Conservation (phyloP, 306 rosid species). For the Mimosa bimucronata region DNA sequence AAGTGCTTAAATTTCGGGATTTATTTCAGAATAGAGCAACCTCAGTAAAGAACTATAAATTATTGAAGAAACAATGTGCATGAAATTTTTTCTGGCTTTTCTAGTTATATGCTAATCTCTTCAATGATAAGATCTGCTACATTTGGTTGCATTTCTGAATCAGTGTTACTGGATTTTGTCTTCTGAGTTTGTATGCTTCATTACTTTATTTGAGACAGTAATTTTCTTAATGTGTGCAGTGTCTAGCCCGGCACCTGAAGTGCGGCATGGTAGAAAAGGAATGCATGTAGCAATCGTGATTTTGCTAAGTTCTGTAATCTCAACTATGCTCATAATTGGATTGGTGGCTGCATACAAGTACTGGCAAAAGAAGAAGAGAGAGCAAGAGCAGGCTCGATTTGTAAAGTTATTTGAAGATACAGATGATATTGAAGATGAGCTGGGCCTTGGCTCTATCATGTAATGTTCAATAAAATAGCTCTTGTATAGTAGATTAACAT, state of each 20-base stretch:
- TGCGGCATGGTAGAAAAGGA: constrained; percentile 42
- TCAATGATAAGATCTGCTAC: constrained; percentile 20
- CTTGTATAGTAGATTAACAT: constrained; percentile 45
- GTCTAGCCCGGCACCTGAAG: constrained; percentile 40
- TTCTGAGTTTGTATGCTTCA: not conserved
- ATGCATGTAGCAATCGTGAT: constrained; percentile 51
- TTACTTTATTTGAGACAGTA: not conserved
- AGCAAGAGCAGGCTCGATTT: constrained; percentile 78
- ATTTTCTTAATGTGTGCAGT: constrained; percentile 48
- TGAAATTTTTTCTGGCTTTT: constrained; percentile 17
- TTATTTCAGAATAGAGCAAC: not conserved
- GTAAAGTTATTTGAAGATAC: constrained; percentile 75
- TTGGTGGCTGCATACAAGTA: constrained; percentile 56
- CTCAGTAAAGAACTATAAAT: not conserved
- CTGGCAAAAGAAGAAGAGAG: constrained; percentile 79
- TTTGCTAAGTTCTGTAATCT: constrained; percentile 46
- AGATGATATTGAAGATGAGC: constrained; percentile 72
- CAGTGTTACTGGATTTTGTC: not conserved
- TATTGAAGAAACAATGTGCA: not conserved
- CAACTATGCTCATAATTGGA: constrained; percentile 45
- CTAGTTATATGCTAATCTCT: constrained; percentile 8
- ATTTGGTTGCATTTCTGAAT: constrained; percentile 27
- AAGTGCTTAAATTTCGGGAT: constrained; percentile 6
- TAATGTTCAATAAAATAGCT: constrained; percentile 40
- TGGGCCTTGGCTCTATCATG: constrained; percentile 58